Conservation (phyloP, 306 rosid genomes). For the Quercus gilva region DNA sequence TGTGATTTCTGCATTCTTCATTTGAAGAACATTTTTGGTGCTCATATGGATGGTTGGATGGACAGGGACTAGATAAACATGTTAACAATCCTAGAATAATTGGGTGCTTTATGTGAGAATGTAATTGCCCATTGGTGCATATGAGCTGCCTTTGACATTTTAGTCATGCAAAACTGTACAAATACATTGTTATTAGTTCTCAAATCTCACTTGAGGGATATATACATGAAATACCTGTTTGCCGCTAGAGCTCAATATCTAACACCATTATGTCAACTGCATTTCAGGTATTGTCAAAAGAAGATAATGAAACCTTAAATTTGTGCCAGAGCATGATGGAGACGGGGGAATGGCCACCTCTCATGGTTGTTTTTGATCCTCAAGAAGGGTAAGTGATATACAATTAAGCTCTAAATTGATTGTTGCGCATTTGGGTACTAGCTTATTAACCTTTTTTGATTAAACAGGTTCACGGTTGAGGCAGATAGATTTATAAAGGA, state of each 20-base stretch:
- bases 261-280: conserved; percentile 6
- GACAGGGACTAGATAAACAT: background rate
- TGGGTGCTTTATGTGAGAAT: background rate
- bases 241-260: background rate
- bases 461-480: conserved; percentile 81
- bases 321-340: conserved; percentile 81
- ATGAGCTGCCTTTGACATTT: background rate
- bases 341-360: conserved; percentile 92
- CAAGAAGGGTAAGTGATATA: conserved; percentile 65
- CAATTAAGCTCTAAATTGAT: background rate
- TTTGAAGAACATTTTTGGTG: background rate
- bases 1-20: background rate
- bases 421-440: background rate
- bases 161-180: background rate
- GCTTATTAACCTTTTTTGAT: background rate
- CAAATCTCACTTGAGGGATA: background rate
- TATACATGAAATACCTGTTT: background rate
- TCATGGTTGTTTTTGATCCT: conserved; percentile 94
- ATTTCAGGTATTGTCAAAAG: conserved; percentile 68
- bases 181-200: background rate
- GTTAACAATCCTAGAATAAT: background rate
- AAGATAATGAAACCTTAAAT: conserved; percentile 67
- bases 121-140: background rate
- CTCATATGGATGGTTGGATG: background rate
- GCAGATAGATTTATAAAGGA: conserved; percentile 82